Conservation (phyloP, 1,284 basidiomycete species). For the Ustilago crameri region DNA sequence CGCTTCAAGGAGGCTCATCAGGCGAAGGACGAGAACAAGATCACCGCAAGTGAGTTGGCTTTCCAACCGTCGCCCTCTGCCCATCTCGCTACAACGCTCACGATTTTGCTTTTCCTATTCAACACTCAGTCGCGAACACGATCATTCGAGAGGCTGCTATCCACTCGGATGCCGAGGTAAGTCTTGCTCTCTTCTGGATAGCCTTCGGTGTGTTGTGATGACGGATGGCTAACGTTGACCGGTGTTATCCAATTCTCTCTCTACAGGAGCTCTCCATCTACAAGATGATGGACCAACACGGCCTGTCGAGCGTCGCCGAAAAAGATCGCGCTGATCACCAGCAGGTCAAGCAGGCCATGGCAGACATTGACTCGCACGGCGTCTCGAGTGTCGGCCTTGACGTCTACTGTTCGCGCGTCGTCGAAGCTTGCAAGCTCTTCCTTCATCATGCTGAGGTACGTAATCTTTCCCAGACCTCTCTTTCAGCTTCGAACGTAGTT, state of each 20-base stretch:
- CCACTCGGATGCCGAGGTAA: slow-evolving; percentile 37
- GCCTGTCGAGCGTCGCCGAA: slow-evolving; percentile 23
- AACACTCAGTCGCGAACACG: slow-evolving; percentile 24
- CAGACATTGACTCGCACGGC: slow-evolving; percentile 37
- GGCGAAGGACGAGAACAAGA: slow-evolving; percentile 28
- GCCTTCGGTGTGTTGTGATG: no score
- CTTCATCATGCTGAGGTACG: slow-evolving; percentile 51
- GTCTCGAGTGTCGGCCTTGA: slow-evolving; percentile 23
- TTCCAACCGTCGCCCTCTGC: neutral
- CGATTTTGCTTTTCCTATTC: neutral
- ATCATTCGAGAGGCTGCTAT: slow-evolving; percentile 34
- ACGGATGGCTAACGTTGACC: neutral
- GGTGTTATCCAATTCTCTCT: neutral
- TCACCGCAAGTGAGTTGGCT: slow-evolving; percentile 17
- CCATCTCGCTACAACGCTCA: neutral
- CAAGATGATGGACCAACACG: slow-evolving; percentile 44
- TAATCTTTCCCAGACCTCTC: no score
- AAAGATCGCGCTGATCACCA: slow-evolving; percentile 52
- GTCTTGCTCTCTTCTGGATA: neutral
- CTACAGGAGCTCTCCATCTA: slow-evolving; percentile 47
- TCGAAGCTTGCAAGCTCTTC: slow-evolving; percentile 49
- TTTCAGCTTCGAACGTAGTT: no score
- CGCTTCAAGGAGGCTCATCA: slow-evolving; percentile 29
- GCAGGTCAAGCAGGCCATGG: slow-evolving; percentile 51
- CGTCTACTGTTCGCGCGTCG: slow-evolving; percentile 35